Evolutionary conservation across 225 moss, liverwort and hornwort genomes (phyloP).

Genomic region (Sphagnum contortum): DNA sequence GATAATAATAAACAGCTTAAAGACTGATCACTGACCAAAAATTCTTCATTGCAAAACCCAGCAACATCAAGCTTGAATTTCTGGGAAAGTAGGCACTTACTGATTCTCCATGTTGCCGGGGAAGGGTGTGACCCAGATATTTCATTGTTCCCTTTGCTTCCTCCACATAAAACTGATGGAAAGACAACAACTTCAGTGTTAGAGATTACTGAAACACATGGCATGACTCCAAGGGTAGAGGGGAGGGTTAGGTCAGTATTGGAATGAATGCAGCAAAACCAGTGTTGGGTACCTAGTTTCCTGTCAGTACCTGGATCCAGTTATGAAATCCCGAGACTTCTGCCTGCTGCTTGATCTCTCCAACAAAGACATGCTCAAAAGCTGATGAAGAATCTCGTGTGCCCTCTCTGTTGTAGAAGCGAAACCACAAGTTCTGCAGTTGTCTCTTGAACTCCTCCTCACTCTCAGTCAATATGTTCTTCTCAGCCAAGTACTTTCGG

Average conservation of each 20-base stretch:
- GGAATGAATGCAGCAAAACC: too few species aligned
- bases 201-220: background rate
- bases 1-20: too few species aligned
- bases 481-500: conserved; percentile 53
- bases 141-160: conserved; percentile 74
- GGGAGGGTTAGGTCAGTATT: background rate
- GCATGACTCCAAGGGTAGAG: background rate
- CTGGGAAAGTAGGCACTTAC: conserved; percentile 11
- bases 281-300: too few species aligned
- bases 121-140: conserved; percentile 83
- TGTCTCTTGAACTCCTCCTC: conserved; percentile 70
- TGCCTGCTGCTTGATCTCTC: conserved; percentile 59
- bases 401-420: conserved; percentile 62
- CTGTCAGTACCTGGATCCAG: conserved; percentile 78
- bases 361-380: conserved; percentile 97
- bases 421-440: conserved; percentile 71
- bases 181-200: background rate
- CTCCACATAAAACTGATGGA: conserved; percentile 71
- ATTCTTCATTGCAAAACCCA: too few species aligned
- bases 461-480: conserved; percentile 41
- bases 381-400: conserved; percentile 73
- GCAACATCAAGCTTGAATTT: too few species aligned
- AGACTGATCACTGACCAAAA: too few species aligned
- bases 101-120: conserved; percentile 64
- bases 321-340: conserved; percentile 96